Conservation (phyloP, 441 rosid species). For the Corymbia calophylla region DNA sequence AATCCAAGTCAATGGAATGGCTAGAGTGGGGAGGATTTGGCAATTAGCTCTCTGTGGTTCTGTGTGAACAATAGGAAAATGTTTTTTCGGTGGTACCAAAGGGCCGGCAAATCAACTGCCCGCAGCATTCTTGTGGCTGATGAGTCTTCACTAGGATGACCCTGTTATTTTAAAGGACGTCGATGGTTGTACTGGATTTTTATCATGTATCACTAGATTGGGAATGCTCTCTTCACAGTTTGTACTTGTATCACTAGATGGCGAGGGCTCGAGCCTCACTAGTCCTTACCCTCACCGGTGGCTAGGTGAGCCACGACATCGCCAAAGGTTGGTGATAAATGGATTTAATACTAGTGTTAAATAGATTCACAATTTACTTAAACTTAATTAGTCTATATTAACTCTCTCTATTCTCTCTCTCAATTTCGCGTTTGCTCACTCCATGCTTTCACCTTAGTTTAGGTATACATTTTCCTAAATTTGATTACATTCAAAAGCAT, state of each 20-base stretch:
- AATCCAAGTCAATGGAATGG: neutral
- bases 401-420: no score
- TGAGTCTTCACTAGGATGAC: neutral
- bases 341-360: no score
- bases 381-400: no score
- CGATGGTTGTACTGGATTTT: neutral
- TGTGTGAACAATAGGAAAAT: neutral
- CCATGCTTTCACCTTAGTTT: no score
- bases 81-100: neutral
- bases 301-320: neutral
- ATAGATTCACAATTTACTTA: no score
- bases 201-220: neutral
- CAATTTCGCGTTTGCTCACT: no score
- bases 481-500: no score
- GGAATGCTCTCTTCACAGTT: neutral
- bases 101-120: neutral
- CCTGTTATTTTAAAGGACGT: neutral
- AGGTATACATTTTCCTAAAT: no score
- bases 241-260: neutral
- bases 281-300: no score
- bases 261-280: neutral
- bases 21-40: neutral
- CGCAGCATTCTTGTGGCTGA: neutral
- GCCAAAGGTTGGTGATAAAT: neutral
- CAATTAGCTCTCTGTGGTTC: neutral